Conservation (phyloP, 306 rosid species). For the Glycyrrhiza uralensis region DNA sequence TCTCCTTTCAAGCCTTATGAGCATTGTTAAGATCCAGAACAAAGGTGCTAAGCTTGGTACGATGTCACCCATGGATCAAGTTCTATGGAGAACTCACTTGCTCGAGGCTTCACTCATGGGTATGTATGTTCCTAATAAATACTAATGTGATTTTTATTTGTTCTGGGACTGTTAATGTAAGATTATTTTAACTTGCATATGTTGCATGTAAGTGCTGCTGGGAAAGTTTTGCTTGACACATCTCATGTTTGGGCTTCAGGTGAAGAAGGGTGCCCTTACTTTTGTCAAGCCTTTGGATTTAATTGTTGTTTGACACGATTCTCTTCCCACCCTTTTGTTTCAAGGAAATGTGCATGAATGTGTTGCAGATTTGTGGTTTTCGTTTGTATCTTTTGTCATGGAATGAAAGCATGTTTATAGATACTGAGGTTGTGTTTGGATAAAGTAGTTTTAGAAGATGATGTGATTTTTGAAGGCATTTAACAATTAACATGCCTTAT, state of each 20-base stretch:
- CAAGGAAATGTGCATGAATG: neutral
- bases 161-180: neutral
- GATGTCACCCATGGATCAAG: conserved; percentile 98
- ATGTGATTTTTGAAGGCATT: too few species aligned
- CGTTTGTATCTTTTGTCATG: neutral
- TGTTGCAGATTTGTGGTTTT: too few species aligned
- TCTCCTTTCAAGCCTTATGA: conserved; percentile 70
- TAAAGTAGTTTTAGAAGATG: too few species aligned
- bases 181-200: too few species aligned
- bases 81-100: conserved; percentile 89
- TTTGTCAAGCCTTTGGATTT: neutral
- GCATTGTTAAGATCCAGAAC: conserved; percentile 86
- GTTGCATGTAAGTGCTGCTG: neutral
- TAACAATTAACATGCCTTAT: too few species aligned
- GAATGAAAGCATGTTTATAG: neutral
- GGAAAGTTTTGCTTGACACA: neutral
- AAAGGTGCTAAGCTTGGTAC: conserved; percentile 89
- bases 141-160: too few species aligned
- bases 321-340: neutral
- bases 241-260: neutral
- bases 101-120: conserved; percentile 89
- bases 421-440: too few species aligned
- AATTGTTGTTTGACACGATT: neutral
- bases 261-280: neutral
- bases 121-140: conserved; percentile 30